Base-by-base conservation (phyloP, 176 grass and related monocot species). In the Rhynchospora pubera region DNA sequence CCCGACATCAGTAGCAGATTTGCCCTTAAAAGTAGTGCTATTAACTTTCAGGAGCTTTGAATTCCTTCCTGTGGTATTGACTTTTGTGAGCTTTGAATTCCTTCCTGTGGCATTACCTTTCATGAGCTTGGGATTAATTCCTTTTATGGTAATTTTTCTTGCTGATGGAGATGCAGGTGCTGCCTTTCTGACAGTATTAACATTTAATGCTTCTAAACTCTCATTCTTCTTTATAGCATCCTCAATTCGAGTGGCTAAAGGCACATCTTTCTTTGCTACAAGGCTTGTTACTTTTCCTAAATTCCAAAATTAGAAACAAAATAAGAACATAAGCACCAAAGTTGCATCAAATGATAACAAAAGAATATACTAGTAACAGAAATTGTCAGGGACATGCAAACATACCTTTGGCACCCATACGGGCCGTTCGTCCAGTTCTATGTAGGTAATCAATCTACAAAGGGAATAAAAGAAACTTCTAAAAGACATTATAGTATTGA, bases 331-430 rank as follows among this genome's bases (percentile, higher is more conserved):
- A 28, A 58, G 46, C 28, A 57, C 74, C 69, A 85, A 15, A 64
- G 39, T 64, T 65, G 58, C 46, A 65, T 48, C 39, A 55, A 55
- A n/a, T 53, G n/a, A 46, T 42, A 81, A 81, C 34, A 81, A 50
- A 58, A 60, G 11, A 51, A 79, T 32, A 79, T 13, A 45, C 39
- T 21, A 62, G 26, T 18, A 62, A 62, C 53, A 56, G 2, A 43
- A 62, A 57, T 57, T 26, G 26, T 15, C 19, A 57, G 8, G 74
- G 53, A 78, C 2, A 57, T 65, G n/a, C 44, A 68, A 63, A 56
- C 47, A 77, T 89, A 98, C 96, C 96, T 98, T 98, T 98, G 56
- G 96, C 96, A 84, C 96, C 96, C 92, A 94, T 98, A 7, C 96
- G 92, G 83, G 96, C 96, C 15, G 92, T 98, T 90, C 96, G 88